Percentiles rank a stretch among this genome's conserved stretches.
phyloP scores from a whole-genome alignment of 2,329 filamentous ascomycete species.

The Cordyceps cicadae region DNA sequence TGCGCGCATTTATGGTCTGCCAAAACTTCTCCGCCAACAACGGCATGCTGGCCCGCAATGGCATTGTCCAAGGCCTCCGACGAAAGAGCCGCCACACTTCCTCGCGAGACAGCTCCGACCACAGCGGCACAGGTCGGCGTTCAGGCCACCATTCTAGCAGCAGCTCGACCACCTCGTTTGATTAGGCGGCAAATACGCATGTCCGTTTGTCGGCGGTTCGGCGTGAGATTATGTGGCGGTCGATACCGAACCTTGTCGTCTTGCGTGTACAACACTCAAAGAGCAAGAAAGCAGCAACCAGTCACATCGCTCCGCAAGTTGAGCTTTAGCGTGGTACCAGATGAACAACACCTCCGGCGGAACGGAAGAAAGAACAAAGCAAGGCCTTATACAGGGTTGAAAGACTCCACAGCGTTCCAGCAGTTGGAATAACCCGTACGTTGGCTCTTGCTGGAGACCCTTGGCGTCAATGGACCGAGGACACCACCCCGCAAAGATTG shows the following conservation, averaged over 20 bases:
- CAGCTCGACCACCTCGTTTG: constrained; percentile 53
- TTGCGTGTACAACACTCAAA: not conserved
- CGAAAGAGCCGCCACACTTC: constrained; percentile 46
- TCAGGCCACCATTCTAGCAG: constrained; percentile 54
- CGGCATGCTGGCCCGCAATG: constrained; percentile 71
- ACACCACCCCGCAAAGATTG: not conserved
- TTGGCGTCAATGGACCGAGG: no score
- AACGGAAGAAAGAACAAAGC: not conserved
- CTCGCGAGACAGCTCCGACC: constrained; percentile 36
- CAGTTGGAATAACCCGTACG: constrained; percentile 21
- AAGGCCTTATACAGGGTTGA: constrained; percentile 26
- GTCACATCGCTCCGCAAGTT: not conserved
- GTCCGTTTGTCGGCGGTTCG: not conserved
- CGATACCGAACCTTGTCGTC: not conserved
- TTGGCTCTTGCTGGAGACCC: constrained; percentile 5
- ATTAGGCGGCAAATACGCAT: constrained; percentile 28
- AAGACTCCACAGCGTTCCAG: constrained; percentile 30
- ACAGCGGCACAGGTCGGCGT: constrained; percentile 33
- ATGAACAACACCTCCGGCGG: not conserved
- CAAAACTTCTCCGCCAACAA: constrained; percentile 96
- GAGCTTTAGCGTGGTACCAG: not conserved
- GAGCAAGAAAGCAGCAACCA: not conserved
- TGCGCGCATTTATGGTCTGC: constrained; percentile 95
- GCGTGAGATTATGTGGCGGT: not conserved
- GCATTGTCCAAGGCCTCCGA: constrained; percentile 56